These are phyloP conservation scores for Colletotrichum horii DNA, from an alignment of 2,329 filamentous ascomycete species.

Conservation along the genomic window DNA sequence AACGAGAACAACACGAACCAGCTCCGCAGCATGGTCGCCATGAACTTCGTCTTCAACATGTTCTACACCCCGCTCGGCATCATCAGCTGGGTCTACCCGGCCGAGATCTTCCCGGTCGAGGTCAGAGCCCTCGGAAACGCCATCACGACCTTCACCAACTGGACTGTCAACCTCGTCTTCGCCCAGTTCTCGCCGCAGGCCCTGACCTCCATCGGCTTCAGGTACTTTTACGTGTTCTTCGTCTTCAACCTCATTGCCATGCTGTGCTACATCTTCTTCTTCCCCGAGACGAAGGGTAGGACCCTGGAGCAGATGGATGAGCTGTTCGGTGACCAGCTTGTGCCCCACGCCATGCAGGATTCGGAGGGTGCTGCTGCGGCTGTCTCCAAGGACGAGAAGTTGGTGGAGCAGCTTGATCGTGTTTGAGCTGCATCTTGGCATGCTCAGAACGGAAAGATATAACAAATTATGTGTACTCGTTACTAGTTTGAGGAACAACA, in stretches of 20 bases:
- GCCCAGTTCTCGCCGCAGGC: constrained; percentile 53
- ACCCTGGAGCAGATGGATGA: constrained; percentile 40
- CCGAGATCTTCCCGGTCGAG: constrained; percentile 43
- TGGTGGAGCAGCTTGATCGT: constrained; percentile 7
- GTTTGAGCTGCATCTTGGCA: neutral
- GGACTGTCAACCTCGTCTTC: constrained; percentile 45
- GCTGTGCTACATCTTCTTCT: constrained; percentile 30
- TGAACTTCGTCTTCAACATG: constrained; percentile 39
- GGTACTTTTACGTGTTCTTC: constrained; percentile 44
- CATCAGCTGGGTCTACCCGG: constrained; percentile 44
- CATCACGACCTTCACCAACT: constrained; percentile 34
- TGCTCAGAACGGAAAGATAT: neutral
- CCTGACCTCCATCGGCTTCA: constrained; percentile 44
- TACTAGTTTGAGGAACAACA: neutral
- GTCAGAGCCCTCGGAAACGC: constrained; percentile 32
- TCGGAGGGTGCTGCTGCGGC: constrained; percentile 4
- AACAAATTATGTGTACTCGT: neutral
- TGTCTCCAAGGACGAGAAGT: constrained; percentile 10
- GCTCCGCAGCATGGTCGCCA: constrained; percentile 32
- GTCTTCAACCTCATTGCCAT: constrained; percentile 28
- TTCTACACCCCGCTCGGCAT: constrained; percentile 43
- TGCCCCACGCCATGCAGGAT: constrained; percentile 17
- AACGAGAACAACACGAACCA: constrained; percentile 27
- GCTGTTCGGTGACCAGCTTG: constrained; percentile 32
- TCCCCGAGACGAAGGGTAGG: constrained; percentile 36